Percentiles rank a stretch among this genome's conserved stretches.
These are phyloP conservation scores for Phyllosticta citribraziliensis DNA, from an alignment of 2,329 filamentous ascomycete species.

Conservation along the genomic window DNA sequence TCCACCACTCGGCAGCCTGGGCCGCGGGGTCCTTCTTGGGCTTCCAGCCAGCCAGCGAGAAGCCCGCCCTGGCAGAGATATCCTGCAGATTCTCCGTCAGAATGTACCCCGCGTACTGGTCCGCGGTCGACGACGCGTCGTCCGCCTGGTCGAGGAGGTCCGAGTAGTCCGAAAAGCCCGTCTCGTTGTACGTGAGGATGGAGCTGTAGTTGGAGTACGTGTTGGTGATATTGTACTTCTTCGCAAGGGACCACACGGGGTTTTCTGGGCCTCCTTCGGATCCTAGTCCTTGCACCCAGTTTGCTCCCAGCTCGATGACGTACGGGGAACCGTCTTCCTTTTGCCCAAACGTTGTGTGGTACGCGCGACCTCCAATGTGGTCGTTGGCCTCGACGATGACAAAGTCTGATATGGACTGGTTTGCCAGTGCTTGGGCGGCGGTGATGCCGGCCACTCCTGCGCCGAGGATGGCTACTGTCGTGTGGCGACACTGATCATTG, in stretches of 20 bases:
- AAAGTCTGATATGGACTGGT: slow-evolving; percentile 54
- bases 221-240: slow-evolving; percentile 49
- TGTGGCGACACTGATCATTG: slow-evolving; percentile 21
- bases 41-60: slow-evolving; percentile 54
- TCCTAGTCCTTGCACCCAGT: slow-evolving; percentile 48
- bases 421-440: slow-evolving; percentile 52
- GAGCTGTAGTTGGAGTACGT: slow-evolving; percentile 49
- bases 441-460: slow-evolving; percentile 55
- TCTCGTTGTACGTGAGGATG: slow-evolving; percentile 52
- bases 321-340: slow-evolving; percentile 41
- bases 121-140: slow-evolving; percentile 35
- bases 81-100: slow-evolving; percentile 53
- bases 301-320: slow-evolving; percentile 55
- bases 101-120: slow-evolving; percentile 47
- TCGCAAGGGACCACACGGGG: slow-evolving; percentile 51
- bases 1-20: slow-evolving; percentile 54
- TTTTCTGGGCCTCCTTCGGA: slow-evolving; percentile 38
- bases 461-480: slow-evolving; percentile 33
- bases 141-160: slow-evolving; percentile 43
- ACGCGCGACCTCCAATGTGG: slow-evolving; percentile 52
- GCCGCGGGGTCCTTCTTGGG: slow-evolving; percentile 46
- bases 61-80: slow-evolving; percentile 47
- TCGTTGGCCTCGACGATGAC: slow-evolving; percentile 55
- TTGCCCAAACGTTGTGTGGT: slow-evolving; percentile 48
- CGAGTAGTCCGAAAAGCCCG: slow-evolving; percentile 43